Evolutionary conservation across 2,329 filamentous ascomycete genomes (phyloP), one percentile per base, ranked within the genome.

Genomic region (Penicillium fuscoglaucum): DNA sequence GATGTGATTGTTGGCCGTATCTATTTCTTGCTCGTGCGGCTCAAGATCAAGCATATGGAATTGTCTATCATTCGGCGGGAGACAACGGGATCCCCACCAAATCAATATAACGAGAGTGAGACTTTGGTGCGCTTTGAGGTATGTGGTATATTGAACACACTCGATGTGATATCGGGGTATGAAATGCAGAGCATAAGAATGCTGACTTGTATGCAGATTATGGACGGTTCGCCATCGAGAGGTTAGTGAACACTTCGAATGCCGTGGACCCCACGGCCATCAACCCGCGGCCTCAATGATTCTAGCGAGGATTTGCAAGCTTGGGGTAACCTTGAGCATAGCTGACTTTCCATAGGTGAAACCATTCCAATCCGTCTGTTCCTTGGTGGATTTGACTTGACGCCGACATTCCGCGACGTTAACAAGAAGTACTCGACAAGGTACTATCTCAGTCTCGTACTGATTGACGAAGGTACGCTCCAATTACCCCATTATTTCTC

Each of bases 11-110:
- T 99, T 56, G 95, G 95, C 58, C 86, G 96, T 67, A 99, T 99
- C 82, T 99, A 99, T 81, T 99, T 99, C 80, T 80, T 99, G 66
- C 84, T 99, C 49, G 95, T 99, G 61, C 87, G 95, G 70, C 83
- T 99, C 75, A 99, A 99, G 87, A 99, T 99, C 77, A 97, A 98
- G 80, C 95, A 99, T 78, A 99, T 99, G 95, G 95, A 99, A 80
- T 80, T 99, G 62, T 96, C 91, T 66, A 99, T 99, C 70, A 99
- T 99, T 75, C 86, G 96, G 66, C 84, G 96, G 68, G 95, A 99
- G 79, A 99, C 95, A 2, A 99, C 95, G 0, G 95, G 96, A 55
- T 91, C 92, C 6, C 91, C 95, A 24, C 95, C 95, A 7, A 99
- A 99, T 75, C 96, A 99, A 78, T 99, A 99, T 80, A 99, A 99